These are phyloP conservation scores for Rhizopogon rudus DNA, from an alignment of 768 basidiomycete species.

Conservation along the genomic window DNA sequence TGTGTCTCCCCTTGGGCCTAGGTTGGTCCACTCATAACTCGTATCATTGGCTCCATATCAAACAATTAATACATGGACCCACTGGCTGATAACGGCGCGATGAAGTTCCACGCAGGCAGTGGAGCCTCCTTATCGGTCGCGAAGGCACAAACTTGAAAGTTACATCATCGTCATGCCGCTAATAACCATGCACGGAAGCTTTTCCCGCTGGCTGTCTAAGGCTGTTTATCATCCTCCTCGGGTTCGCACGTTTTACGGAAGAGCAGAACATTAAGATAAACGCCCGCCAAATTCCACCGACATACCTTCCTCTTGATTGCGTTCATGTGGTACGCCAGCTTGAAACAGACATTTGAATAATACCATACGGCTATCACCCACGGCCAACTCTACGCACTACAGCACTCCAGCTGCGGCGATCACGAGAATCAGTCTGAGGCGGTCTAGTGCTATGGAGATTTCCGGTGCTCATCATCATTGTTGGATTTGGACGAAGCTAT, in stretches of 20 bases:
- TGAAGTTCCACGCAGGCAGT: background rate
- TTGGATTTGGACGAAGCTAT: background rate
- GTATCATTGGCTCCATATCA: background rate
- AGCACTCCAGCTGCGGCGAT: background rate
- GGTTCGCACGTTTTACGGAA: background rate
- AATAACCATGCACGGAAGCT: background rate
- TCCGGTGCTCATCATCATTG: background rate
- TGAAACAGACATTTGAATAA: background rate
- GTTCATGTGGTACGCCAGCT: background rate
- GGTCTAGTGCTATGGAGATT: background rate
- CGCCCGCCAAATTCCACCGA: background rate
- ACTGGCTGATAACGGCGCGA: background rate
- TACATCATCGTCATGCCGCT: background rate
- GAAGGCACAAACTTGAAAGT: background rate
- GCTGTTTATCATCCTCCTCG: background rate
- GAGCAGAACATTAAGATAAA: background rate
- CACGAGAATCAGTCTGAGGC: background rate
- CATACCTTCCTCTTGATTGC: background rate
- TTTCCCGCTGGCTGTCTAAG: background rate
- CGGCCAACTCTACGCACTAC: background rate
- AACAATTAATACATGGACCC: background rate
- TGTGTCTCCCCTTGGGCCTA: background rate
- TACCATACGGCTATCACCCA: background rate
- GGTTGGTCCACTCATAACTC: background rate
- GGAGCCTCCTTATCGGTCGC: slow-evolving; percentile 2